phyloP scores from a whole-genome alignment of 2,329 filamentous ascomycete genomes.

The Diatrype stigma region DNA sequence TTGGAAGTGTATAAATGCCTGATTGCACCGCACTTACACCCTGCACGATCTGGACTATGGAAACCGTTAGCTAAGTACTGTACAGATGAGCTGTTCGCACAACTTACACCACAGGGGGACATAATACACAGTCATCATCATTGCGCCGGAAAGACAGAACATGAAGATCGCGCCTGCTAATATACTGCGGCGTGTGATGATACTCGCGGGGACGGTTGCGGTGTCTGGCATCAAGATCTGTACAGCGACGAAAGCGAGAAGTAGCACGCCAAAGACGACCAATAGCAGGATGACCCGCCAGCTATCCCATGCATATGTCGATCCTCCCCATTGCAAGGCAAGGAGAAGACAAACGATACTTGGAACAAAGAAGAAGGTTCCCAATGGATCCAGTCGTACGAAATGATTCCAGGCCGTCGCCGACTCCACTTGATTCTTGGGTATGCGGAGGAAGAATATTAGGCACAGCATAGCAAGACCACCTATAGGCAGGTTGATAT shows the following conservation, averaged over 20 bases:
- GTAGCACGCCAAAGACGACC: slow-evolving; percentile 42
- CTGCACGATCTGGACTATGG: slow-evolving; percentile 50
- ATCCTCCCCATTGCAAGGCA: slow-evolving; percentile 60
- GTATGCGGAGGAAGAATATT: slow-evolving; percentile 43
- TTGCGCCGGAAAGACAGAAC: slow-evolving; percentile 31
- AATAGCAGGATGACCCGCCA: slow-evolving; percentile 53
- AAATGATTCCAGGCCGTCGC: slow-evolving; percentile 37
- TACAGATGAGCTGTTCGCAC: not conserved
- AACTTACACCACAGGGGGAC: slow-evolving; percentile 47
- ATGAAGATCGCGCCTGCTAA: slow-evolving; percentile 35
- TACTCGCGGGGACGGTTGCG: slow-evolving; percentile 51
- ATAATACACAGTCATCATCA: slow-evolving; percentile 53
- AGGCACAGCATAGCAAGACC: slow-evolving; percentile 46
- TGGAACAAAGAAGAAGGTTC: slow-evolving; percentile 57
- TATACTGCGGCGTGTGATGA: slow-evolving; percentile 54
- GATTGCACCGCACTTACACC: slow-evolving; percentile 48
- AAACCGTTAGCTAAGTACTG: not conserved
- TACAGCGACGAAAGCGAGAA: slow-evolving; percentile 44
- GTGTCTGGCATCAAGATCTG: slow-evolving; percentile 51
- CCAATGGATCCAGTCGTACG: slow-evolving; percentile 49
- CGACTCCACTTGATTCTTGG: slow-evolving; percentile 20
- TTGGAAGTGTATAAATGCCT: slow-evolving; percentile 53
- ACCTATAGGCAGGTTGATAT: slow-evolving; percentile 55
- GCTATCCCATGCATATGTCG: slow-evolving; percentile 43
- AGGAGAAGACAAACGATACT: slow-evolving; percentile 56